Evolutionary conservation across 2,329 filamentous ascomycete genomes (phyloP), one percentile per base, ranked within the genome.

Genomic region (Sclerotinia borealis): DNA sequence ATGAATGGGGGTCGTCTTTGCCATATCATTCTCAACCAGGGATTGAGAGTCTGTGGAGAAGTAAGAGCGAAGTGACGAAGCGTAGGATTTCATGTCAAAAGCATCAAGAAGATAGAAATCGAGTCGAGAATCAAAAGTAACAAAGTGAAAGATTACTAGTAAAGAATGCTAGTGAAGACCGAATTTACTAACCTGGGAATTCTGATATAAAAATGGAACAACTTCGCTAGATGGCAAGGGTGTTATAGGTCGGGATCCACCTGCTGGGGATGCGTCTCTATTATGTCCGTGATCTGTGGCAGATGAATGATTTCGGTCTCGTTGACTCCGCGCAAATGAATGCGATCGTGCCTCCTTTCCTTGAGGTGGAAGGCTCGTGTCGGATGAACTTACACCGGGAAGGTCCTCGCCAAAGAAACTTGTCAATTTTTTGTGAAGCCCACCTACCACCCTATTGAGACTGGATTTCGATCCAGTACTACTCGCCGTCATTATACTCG

Each of bases 131-230:
- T 17, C 58, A 17, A 56, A 49, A 55, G 59, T 25, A 39, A 45
- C 27, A 39, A 27, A 25, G 36, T 48, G 61, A 61, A 49, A 27
- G 19, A 25, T 47, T 25, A 9, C 39, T 31, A 37, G 34, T n/a
- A n/a, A 64, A 29, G 50, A 59, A 59, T 51, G 43, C 41, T 48
- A 51, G 47, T 59, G 52, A 50, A 63, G 54, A 63, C 51, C 54
- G 54, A 59, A 59, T 63, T 51, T 54, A 31, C 86, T 80, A 76
- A 91, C 88, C 79, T 91, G 85, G 68, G 84, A 84, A 74, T 95
- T 91, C 77, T 98, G 95, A 74, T 95, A 98, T 66, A 96, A 83
- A 83, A 96, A 99, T n/a, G 95, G 95, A 45, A 96, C 95, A 64
- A 99, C 92, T 77, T 98, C 93, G 72, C 91, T 95, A 15, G 91